Evolutionary conservation across 1,284 basidiomycete genomes (phyloP), one percentile per base, ranked within the genome.

Genomic region (Ceratobasidium papillatum): DNA sequence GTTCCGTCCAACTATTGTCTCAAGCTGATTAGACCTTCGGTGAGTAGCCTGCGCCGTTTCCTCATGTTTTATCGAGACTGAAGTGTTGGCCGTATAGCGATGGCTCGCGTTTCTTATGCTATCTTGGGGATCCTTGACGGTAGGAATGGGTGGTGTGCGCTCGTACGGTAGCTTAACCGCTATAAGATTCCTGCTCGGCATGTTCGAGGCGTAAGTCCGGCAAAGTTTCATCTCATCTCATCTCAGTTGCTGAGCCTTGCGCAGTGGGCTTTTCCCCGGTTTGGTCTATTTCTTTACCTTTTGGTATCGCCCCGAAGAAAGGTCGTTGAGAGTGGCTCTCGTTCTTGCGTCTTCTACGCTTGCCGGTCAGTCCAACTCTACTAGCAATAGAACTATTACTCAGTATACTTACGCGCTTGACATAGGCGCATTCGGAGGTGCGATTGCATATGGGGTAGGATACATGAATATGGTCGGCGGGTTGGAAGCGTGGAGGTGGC

Each of bases 351-450:
- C 82, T 32, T 71, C 68, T 49, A 59, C 68, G 7, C 68, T 71
- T 25, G 68, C 68, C 11, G 68, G 68, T 49, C 9, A 59, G 68
- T 38, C 9, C 8, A 12, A 8, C 19, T 17, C 27, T 2, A 25
- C 11, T 34, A n/a, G 14, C 8, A 52, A 25, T 49, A 3, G 4
- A 22, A 2, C 41, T 14, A 17, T 36, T 38, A 38, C 43, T 45
- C 17, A 27, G 27, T 69, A 17, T 22, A 32, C n/a, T 34, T 81
- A 82, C n/a, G 82, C 84, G 11, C 80, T 47, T 3, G 4, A 85
- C 25, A 82, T 82, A 0, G 84, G 84, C 56, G 85, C 85, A 1
- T 86, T 86, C 64, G 85, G 84, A 17, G 85, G 85, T 38, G 80
- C 82, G 8, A 82, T 85, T 56, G 84, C 83, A 0, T 84, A 79